These are phyloP conservation scores for Lactuca sativa DNA, from an alignment of 129 eudicot species.

Conservation along the genomic window DNA sequence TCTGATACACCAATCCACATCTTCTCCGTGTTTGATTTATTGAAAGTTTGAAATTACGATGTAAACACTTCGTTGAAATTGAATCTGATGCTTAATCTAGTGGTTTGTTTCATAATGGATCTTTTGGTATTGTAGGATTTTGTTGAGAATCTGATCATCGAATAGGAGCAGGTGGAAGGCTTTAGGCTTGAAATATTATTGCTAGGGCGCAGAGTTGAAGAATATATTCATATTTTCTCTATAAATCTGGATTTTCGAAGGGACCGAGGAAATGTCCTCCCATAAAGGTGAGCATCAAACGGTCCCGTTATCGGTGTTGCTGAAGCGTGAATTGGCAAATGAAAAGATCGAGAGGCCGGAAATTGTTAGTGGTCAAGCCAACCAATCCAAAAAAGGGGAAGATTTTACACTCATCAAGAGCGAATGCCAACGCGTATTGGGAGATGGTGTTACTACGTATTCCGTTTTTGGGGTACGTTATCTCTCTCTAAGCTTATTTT, in stretches of 20 bases:
- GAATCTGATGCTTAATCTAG: neutral
- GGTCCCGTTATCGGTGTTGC: slow-evolving; percentile 82
- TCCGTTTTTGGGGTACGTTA: slow-evolving; percentile 79
- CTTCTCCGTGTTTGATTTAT: slow-evolving; percentile 8
- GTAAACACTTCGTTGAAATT: neutral
- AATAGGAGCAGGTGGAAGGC: slow-evolving; percentile 2
- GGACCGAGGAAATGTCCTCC: slow-evolving; percentile 56
- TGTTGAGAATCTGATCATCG: slow-evolving; percentile 9
- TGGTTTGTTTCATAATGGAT: neutral
- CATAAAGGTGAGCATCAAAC: slow-evolving; percentile 82
- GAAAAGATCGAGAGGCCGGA: slow-evolving; percentile 88
- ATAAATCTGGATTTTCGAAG: slow-evolving; percentile 30
- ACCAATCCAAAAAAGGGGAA: slow-evolving; percentile 93
- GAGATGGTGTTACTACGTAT: slow-evolving; percentile 87
- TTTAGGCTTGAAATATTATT: slow-evolving; percentile 1
- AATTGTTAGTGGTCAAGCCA: slow-evolving; percentile 71
- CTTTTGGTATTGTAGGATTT: slow-evolving; percentile 20
- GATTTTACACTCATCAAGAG: slow-evolving; percentile 79
- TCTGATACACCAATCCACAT: neutral
- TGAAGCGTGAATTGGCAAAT: slow-evolving; percentile 81
- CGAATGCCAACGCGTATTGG: slow-evolving; percentile 73
- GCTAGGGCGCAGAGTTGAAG: slow-evolving; percentile 9
- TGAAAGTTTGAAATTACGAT: neutral
- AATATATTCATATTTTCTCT: neutral
- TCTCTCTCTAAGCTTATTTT: neutral